Evolutionary conservation across 441 rosid species (phyloP).

Genomic region (Adansonia grandidieri): DNA sequence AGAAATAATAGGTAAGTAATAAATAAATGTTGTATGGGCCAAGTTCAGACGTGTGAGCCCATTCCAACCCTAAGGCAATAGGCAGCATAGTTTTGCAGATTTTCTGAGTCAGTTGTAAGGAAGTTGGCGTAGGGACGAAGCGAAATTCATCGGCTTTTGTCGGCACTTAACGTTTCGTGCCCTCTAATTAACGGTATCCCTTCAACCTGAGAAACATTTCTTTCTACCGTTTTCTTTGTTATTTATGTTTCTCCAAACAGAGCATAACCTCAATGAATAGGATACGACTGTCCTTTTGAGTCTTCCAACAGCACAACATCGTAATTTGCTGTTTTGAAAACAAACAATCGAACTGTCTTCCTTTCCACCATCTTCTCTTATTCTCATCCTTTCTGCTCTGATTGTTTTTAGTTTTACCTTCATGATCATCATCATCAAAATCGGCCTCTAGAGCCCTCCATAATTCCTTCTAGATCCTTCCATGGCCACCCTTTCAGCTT

Average conservation of each 20-base stretch:
- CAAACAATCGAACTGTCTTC: too few relatives aligned
- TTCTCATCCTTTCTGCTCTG: not conserved
- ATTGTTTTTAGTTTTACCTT: not conserved
- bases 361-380: too few relatives aligned
- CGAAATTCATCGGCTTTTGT: not conserved
- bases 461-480: constrained; percentile 21
- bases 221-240: not conserved
- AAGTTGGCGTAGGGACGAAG: constrained; percentile 27
- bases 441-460: not conserved
- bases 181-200: constrained; percentile 16
- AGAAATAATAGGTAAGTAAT: too few relatives aligned
- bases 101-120: not conserved
- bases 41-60: too few relatives aligned
- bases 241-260: not conserved
- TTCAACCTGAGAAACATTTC: not conserved
- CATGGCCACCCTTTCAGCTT: constrained; percentile 79
- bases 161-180: constrained; percentile 22
- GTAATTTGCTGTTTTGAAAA: not conserved
- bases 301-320: not conserved
- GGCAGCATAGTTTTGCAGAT: too few relatives aligned
- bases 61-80: too few relatives aligned
- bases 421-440: not conserved
- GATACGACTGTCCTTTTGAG: not conserved
- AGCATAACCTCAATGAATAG: not conserved
- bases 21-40: too few relatives aligned